A percentile compares a stretch with the other conserved stretches of the same genome.
phyloP scores from a whole-genome alignment of 331 rosid genomes.

The Malus hybrid region DNA sequence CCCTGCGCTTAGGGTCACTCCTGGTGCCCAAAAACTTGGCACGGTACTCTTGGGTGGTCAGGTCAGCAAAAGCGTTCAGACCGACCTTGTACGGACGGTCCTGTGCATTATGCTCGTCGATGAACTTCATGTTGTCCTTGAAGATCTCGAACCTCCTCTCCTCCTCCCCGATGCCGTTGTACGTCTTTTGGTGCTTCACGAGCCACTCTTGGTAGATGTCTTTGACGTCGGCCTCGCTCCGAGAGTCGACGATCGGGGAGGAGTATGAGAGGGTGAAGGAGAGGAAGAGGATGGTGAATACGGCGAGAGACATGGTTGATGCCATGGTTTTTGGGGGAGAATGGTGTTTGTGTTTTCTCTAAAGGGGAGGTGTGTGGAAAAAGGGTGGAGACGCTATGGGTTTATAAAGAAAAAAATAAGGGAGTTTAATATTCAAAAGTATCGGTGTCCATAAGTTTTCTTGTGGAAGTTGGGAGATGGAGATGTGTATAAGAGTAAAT shows the following conservation, averaged over 20 bases:
- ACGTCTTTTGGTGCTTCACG: constrained; percentile 46
- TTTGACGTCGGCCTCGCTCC: constrained; percentile 46
- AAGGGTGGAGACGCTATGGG: not conserved
- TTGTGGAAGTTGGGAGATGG: not conserved
- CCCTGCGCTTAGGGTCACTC: constrained; percentile 38
- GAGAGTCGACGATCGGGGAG: constrained; percentile 2
- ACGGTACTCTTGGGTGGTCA: constrained; percentile 71
- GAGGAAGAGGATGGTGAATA: constrained; percentile 27
- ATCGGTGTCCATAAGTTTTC: not conserved
- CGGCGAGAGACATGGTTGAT: constrained; percentile 18
- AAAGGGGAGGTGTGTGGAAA: not conserved
- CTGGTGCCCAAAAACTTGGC: constrained; percentile 45
- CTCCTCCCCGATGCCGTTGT: constrained; percentile 64
- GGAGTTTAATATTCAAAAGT: not conserved
- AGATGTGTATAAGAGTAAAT: too few relatives aligned
- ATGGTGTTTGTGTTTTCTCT: not conserved
- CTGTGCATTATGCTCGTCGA: constrained; percentile 58
- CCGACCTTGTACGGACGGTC: constrained; percentile 60
- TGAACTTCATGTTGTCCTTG: constrained; percentile 59
- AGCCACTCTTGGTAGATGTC: constrained; percentile 56
- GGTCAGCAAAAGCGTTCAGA: constrained; percentile 69
- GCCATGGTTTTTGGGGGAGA: constrained; percentile 13
- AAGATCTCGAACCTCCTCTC: constrained; percentile 61
- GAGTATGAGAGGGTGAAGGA: constrained; percentile 24
- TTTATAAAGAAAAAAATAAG: not conserved